Evolutionary conservation across 441 rosid species (phyloP).

Genomic region (Pelargonium fulgidum): DNA sequence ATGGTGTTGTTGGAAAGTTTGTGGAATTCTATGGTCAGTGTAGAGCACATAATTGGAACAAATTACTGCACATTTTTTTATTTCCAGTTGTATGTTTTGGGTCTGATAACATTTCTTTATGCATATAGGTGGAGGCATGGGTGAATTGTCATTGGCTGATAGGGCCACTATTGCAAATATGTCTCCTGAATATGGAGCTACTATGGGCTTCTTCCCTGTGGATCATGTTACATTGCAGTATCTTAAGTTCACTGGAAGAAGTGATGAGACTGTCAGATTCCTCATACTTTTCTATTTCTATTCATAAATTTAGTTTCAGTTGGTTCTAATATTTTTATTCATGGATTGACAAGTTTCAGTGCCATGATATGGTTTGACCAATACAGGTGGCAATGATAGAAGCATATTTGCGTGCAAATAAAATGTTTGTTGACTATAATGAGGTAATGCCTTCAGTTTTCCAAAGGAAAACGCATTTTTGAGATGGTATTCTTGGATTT

Average conservation of each 20-base stretch:
- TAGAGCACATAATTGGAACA: background rate
- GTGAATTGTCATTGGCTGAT: slow-evolving; percentile 51
- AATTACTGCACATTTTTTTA: background rate
- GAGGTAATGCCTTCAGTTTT: slow-evolving; percentile 32
- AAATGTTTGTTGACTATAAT: slow-evolving; percentile 54
- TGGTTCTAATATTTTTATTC: slow-evolving; percentile 3
- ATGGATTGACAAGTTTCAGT: background rate
- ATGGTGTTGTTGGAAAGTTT: slow-evolving; percentile 66
- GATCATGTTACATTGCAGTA: slow-evolving; percentile 62
- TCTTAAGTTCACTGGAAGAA: slow-evolving; percentile 57
- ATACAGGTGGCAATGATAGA: slow-evolving; percentile 57
- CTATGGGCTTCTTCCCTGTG: slow-evolving; percentile 72
- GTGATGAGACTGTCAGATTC: slow-evolving; percentile 48
- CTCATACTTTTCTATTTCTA: slow-evolving; percentile 9
- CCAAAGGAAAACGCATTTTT: background rate
- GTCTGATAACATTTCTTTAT: slow-evolving; percentile 12
- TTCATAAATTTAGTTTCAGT: slow-evolving; percentile 8
- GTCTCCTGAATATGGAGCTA: slow-evolving; percentile 75
- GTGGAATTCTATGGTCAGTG: slow-evolving; percentile 56
- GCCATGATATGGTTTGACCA: background rate
- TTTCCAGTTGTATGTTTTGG: background rate
- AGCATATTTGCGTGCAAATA: slow-evolving; percentile 54
- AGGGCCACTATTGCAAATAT: slow-evolving; percentile 65
- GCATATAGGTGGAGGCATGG: slow-evolving; percentile 52
- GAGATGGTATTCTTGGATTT: slow-evolving; percentile 9